Evolutionary conservation across 140 eudicot species (phyloP).

Genomic region (Anethum foeniculum): DNA sequence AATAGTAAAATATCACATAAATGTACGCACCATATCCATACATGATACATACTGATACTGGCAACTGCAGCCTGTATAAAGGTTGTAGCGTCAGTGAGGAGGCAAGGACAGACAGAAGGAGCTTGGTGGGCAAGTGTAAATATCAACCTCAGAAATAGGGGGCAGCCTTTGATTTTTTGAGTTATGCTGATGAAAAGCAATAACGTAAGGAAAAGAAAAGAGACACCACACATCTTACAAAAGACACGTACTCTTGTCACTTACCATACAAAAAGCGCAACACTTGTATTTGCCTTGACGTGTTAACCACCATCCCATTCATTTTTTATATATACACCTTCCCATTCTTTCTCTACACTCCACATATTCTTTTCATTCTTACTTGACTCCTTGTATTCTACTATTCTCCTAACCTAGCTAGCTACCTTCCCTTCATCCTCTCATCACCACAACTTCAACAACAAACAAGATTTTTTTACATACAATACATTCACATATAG

Average conservation of each 20-base stretch:
- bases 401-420: not conserved
- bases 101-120: not conserved
- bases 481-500: too few species aligned
- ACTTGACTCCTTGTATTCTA: conserved; percentile 12
- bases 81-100: too few species aligned
- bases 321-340: not conserved
- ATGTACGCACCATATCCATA: too few species aligned
- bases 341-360: not conserved
- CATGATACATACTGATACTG: too few species aligned
- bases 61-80: too few species aligned
- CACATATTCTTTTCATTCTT: conserved; percentile 30
- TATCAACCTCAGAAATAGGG: not conserved
- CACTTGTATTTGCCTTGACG: not conserved
- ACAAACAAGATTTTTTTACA: not conserved
- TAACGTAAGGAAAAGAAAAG: not conserved
- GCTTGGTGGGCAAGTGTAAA: not conserved
- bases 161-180: not conserved
- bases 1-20: too few species aligned
- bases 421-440: not conserved
- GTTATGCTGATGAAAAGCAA: not conserved
- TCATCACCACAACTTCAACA: not conserved
- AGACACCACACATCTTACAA: conserved; percentile 4
- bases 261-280: conserved; percentile 1
- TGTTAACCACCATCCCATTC: conserved; percentile 4
- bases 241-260: conserved; percentile 17